Conservation (phyloP, 78 protist species). For the Dictyostelium purpureum region DNA sequence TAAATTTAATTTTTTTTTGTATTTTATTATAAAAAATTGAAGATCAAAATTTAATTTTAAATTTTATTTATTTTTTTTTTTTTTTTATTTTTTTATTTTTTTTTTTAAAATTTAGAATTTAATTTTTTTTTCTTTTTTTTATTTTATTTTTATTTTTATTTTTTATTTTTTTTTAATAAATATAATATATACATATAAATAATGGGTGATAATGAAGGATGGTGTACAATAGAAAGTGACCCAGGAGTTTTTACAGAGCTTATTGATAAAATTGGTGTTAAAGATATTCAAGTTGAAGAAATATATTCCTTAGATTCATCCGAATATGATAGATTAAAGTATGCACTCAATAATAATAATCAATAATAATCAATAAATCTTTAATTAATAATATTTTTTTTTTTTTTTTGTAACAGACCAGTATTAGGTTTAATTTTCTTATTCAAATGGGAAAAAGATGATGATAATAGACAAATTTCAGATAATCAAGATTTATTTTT, state of each 20-base stretch:
- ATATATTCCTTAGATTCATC: conserved; percentile 89
- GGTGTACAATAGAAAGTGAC: conserved; percentile 89
- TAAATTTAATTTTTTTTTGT: too few species aligned
- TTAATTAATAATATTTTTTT: background rate
- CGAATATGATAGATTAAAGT: conserved; percentile 58
- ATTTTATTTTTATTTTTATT: background rate
- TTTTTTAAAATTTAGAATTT: background rate
- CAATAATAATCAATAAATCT: background rate
- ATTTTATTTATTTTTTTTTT: background rate
- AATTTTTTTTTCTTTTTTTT: background rate
- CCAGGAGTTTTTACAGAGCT: conserved; percentile 98
- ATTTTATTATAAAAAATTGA: background rate
- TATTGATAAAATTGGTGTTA: conserved; percentile 91
- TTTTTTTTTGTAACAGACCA: conserved; percentile 26
- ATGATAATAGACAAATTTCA: conserved; percentile 21
- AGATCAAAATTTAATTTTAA: background rate
- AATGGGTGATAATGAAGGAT: conserved; percentile 54
- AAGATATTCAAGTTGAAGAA: conserved; percentile 96
- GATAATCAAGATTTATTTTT: conserved; percentile 84
- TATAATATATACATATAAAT: background rate
- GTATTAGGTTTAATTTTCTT: conserved; percentile 95
- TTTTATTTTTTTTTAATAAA: background rate
- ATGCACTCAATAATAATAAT: background rate
- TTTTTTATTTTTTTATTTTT: background rate
- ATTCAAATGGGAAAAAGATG: conserved; percentile 91